phyloP scores from a whole-genome alignment of 108 stramenopile genomes.

The Cyclotella distinguenda region DNA sequence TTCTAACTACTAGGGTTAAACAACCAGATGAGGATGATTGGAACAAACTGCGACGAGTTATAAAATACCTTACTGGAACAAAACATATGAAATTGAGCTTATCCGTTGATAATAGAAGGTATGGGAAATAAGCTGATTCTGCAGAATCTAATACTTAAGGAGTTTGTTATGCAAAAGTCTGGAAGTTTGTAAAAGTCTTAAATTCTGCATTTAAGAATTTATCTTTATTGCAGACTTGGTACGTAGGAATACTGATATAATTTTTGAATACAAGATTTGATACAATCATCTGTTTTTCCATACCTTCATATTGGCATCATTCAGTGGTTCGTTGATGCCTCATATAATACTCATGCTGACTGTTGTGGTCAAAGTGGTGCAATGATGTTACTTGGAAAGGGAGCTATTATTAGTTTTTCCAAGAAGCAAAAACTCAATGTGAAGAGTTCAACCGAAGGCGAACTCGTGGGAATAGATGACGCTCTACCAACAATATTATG shows the following conservation, averaged over 20 bases:
- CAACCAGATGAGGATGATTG: background rate
- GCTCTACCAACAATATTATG: slow-evolving; percentile 15
- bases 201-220: too few species aligned
- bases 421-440: slow-evolving; percentile 28
- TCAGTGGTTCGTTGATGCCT: background rate
- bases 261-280: too few species aligned
- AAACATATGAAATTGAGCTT: background rate
- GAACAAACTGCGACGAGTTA: background rate
- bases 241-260: too few species aligned
- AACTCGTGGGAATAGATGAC: slow-evolving; percentile 41
- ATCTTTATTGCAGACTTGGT: too few species aligned
- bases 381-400: slow-evolving; percentile 3
- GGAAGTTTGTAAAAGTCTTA: too few species aligned
- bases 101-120: background rate
- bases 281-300: too few species aligned
- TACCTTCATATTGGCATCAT: too few species aligned
- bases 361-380: background rate
- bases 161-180: too few species aligned
- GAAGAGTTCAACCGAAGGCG: too few species aligned
- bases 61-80: background rate
- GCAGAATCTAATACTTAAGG: too few species aligned
- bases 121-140: too few species aligned
- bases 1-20: background rate
- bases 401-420: background rate
- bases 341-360: background rate